Conservation (phyloP, 257 asterid species). For the Datura wrightii region DNA sequence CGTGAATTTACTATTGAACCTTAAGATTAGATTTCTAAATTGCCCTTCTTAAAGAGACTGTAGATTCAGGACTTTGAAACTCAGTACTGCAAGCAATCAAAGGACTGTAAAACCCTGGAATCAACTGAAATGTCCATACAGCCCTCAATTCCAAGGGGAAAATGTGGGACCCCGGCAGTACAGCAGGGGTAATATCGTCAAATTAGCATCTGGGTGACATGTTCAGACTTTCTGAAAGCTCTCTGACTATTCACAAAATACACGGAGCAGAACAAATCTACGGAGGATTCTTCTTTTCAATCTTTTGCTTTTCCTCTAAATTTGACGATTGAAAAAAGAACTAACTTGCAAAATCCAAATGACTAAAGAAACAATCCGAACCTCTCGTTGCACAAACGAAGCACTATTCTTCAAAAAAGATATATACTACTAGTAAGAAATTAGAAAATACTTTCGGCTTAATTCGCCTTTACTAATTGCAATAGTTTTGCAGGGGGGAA, state of each 20-base stretch:
- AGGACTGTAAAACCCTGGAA: constrained; percentile 27
- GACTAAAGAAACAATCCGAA: not conserved
- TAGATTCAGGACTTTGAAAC: constrained; percentile 1
- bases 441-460: not conserved
- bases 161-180: constrained; percentile 1
- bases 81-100: not conserved
- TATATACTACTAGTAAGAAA: not conserved
- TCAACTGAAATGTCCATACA: constrained; percentile 16
- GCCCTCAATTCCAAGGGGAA: not conserved
- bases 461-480: not conserved
- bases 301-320: not conserved
- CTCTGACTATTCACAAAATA: not conserved
- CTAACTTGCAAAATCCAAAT: not conserved
- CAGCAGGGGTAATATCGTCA: constrained; percentile 3
- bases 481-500: not conserved
- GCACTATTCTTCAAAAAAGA: not conserved
- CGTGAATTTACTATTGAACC: not conserved
- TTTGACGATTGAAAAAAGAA: not conserved
- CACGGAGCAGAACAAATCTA: constrained; percentile 13
- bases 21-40: not conserved
- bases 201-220: constrained; percentile 7
- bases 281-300: not conserved
- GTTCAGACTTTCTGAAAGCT: constrained; percentile 16
- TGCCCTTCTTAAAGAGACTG: constrained; percentile 15
- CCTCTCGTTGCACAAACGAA: not conserved